A percentile compares a stretch with the other conserved stretches of the same genome.
Evolutionary conservation across 306 rosid species (phyloP).

Genomic region (Pyrus bretschneideri): DNA sequence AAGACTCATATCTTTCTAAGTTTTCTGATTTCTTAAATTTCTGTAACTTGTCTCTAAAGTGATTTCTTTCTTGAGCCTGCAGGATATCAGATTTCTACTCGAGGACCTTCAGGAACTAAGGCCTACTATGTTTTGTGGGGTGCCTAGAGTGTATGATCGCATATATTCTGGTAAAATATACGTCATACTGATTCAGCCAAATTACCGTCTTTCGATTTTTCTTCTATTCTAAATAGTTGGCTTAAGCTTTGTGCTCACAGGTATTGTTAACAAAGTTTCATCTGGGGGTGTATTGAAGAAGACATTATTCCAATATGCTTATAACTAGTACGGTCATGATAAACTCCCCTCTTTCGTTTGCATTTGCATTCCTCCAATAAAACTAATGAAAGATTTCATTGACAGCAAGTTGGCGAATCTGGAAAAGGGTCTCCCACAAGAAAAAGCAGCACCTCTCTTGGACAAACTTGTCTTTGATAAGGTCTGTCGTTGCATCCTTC

Average conservation of each 20-base stretch:
- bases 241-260: conserved; percentile 28
- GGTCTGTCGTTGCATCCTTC: conserved; percentile 29
- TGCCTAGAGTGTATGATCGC: conserved; percentile 85
- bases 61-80: conserved; percentile 19
- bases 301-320: conserved; percentile 66
- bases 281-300: conserved; percentile 54
- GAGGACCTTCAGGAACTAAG: conserved; percentile 71
- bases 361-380: conserved; percentile 14
- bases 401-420: conserved; percentile 65
- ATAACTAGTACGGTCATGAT: conserved; percentile 50
- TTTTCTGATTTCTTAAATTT: not conserved
- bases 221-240: conserved; percentile 8
- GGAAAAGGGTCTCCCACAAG: conserved; percentile 72
- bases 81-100: conserved; percentile 82
- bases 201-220: conserved; percentile 1
- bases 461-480: conserved; percentile 79
- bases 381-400: conserved; percentile 23
- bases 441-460: conserved; percentile 74
- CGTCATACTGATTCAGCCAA: not conserved
- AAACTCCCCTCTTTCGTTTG: not conserved
- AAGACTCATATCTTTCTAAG: not conserved
- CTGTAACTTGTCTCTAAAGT: not conserved
- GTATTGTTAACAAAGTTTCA: conserved; percentile 54
- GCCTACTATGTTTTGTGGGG: conserved; percentile 83
- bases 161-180: conserved; percentile 44